Evolutionary conservation across 1,284 basidiomycete genomes (phyloP).

Genomic region (Ceraceosorus guamensis): DNA sequence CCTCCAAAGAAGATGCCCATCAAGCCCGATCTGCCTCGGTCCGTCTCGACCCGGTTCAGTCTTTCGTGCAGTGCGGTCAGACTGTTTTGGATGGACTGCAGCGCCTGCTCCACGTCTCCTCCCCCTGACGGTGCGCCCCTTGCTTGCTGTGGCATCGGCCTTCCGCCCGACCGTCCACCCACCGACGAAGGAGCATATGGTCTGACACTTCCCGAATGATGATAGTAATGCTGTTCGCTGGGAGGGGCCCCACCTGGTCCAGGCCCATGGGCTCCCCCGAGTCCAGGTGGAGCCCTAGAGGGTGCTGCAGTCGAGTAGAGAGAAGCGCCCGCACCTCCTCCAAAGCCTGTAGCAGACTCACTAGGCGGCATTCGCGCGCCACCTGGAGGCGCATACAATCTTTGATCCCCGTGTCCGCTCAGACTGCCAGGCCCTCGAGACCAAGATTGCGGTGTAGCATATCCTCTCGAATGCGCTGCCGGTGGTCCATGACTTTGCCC

Average conservation of each 20-base stretch:
- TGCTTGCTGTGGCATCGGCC: not conserved
- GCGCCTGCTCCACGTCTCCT: slow-evolving; percentile 40
- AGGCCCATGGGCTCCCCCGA: not conserved
- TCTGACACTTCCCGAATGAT: slow-evolving; percentile 5
- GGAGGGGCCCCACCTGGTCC: slow-evolving; percentile 4
- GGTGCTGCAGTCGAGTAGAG: slow-evolving; percentile 11
- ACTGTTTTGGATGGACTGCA: slow-evolving; percentile 79
- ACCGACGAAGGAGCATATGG: slow-evolving; percentile 31
- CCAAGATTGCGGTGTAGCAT: not conserved
- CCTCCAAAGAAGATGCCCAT: not conserved
- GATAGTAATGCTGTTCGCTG: slow-evolving; percentile 14
- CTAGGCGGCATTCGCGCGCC: slow-evolving; percentile 5
- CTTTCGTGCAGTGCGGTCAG: slow-evolving; percentile 82
- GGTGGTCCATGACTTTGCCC: not conserved
- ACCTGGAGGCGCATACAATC: slow-evolving; percentile 7
- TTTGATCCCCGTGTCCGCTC: not conserved
- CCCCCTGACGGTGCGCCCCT: not conserved
- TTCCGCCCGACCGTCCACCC: slow-evolving; percentile 25
- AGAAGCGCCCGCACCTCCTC: slow-evolving; percentile 9
- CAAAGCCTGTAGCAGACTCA: slow-evolving; percentile 4
- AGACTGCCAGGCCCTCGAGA: not conserved
- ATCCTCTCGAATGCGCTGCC: not conserved
- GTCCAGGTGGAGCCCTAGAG: not conserved
- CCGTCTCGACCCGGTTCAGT: slow-evolving; percentile 51
- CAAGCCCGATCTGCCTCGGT: not conserved